Conservation (phyloP, 2,329 filamentous ascomycete species). For the Aspergillus pseudoviridinutans region DNA sequence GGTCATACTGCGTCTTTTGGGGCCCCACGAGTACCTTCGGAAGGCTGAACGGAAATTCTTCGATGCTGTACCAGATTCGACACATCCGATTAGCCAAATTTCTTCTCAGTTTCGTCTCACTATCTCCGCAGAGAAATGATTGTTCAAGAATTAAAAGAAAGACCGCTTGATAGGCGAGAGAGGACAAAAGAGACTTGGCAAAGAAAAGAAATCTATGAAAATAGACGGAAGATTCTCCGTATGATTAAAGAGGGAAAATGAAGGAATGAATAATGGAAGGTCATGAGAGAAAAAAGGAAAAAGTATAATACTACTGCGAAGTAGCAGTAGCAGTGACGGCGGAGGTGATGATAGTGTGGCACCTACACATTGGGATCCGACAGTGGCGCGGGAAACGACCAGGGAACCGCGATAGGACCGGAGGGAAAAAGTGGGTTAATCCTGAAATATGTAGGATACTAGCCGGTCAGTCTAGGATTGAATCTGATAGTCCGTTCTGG, state of each 20-base stretch:
- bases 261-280: conserved; percentile 5
- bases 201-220: conserved; percentile 2
- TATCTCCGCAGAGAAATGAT: not conserved
- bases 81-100: not conserved
- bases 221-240: conserved; percentile 1
- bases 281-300: not conserved
- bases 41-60: conserved; percentile 26
- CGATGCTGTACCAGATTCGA: conserved; percentile 18
- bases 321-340: conserved; percentile 3
- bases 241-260: conserved; percentile 7
- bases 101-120: not conserved
- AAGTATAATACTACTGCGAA: not conserved
- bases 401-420: not conserved
- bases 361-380: conserved; percentile 20
- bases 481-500: not conserved
- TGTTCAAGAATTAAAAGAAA: not conserved
- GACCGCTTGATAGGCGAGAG: not conserved
- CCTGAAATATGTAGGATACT: not conserved
- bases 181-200: not conserved
- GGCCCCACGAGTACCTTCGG: conserved; percentile 28
- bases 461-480: not conserved
- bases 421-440: not conserved
- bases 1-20: conserved; percentile 26
- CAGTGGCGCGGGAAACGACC: not conserved
- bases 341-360: conserved; percentile 4